These are phyloP conservation scores for Penicillium chermesinum DNA, from an alignment of 495 filamentous ascomycete genomes.

Conservation along the genomic window DNA sequence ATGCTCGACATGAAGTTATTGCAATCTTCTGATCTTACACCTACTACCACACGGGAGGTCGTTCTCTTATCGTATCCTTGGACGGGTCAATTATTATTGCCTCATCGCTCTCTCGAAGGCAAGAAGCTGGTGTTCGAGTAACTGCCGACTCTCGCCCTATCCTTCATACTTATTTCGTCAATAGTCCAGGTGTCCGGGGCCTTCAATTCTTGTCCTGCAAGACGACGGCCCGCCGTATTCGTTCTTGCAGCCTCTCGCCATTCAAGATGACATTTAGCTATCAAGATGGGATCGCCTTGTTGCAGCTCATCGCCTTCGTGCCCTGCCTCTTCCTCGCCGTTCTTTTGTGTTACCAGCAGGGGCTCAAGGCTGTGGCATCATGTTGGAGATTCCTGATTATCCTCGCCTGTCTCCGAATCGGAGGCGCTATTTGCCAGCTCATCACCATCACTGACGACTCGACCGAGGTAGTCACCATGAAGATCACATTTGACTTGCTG, in stretches of 20 bases:
- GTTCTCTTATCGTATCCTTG: not conserved
- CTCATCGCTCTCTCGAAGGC: not conserved
- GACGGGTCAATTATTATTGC: not conserved
- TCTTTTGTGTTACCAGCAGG: slow-evolving; percentile 5
- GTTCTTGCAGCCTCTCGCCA: not conserved
- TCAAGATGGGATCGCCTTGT: slow-evolving; percentile 1
- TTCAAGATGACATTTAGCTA: not conserved
- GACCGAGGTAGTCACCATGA: slow-evolving; percentile 2
- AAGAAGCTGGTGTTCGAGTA: not conserved
- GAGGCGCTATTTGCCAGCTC: slow-evolving; percentile 5
- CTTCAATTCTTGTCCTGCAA: not conserved
- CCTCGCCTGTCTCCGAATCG: slow-evolving; percentile 7
- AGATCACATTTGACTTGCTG: slow-evolving; percentile 6
- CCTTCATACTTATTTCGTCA: not conserved
- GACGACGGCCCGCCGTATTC: not conserved
- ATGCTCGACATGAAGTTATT: not conserved
- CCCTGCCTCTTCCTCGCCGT: slow-evolving; percentile 7
- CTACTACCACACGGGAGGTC: not conserved
- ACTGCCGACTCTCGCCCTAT: not conserved
- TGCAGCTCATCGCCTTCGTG: slow-evolving; percentile 8
- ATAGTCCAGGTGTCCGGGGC: not conserved
- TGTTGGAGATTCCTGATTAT: slow-evolving; percentile 9
- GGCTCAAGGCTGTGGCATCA: slow-evolving; percentile 6
- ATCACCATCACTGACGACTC: slow-evolving; percentile 8
- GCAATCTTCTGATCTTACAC: not conserved